Percentiles rank a stretch among this genome's conserved stretches.
phyloP scores from a whole-genome alignment of 2,329 filamentous ascomycete species.

The Ampelomyces quisqualis region DNA sequence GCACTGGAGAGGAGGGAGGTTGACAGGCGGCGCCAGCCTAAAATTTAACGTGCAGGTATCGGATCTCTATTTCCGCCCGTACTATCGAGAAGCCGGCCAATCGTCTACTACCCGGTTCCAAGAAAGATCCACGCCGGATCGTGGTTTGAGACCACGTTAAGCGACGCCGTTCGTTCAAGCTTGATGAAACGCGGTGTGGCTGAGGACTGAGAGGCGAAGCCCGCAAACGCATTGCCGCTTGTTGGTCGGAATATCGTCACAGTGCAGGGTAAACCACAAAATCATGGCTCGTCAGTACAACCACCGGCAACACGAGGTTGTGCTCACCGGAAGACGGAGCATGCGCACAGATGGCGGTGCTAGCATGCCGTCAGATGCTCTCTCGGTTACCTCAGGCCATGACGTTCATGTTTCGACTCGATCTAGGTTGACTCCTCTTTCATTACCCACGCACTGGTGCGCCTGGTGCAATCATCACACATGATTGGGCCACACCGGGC shows the following conservation, averaged over 20 bases:
- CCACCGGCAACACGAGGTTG: conserved; percentile 4
- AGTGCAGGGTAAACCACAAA: neutral
- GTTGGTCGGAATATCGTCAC: neutral
- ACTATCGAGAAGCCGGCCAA: too few relatives aligned
- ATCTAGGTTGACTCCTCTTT: conserved; percentile 45
- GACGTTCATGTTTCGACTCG: conserved; percentile 38
- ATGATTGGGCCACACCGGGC: conserved; percentile 47
- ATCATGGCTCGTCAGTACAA: conserved; percentile 23
- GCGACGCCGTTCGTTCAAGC: neutral
- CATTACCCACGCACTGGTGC: conserved; percentile 47
- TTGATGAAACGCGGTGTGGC: conserved; percentile 1
- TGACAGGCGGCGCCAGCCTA: too few relatives aligned
- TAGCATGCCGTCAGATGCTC: conserved; percentile 31
- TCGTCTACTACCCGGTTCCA: too few relatives aligned
- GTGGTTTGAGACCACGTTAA: neutral
- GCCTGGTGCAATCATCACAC: conserved; percentile 44
- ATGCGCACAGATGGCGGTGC: conserved; percentile 40
- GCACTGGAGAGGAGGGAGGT: too few relatives aligned
- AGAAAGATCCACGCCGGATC: too few relatives aligned
- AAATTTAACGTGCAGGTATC: too few relatives aligned
- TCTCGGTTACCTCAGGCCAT: conserved; percentile 37
- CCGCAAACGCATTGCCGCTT: too few relatives aligned
- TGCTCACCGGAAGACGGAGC: conserved; percentile 43
- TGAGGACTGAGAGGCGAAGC: neutral
- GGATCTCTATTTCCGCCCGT: too few relatives aligned